A percentile compares a stretch with the other conserved stretches of the same genome.
These are phyloP conservation scores for Phytophthora syringae DNA, from an alignment of 352 stramenopile genomes.

Conservation along the genomic window DNA sequence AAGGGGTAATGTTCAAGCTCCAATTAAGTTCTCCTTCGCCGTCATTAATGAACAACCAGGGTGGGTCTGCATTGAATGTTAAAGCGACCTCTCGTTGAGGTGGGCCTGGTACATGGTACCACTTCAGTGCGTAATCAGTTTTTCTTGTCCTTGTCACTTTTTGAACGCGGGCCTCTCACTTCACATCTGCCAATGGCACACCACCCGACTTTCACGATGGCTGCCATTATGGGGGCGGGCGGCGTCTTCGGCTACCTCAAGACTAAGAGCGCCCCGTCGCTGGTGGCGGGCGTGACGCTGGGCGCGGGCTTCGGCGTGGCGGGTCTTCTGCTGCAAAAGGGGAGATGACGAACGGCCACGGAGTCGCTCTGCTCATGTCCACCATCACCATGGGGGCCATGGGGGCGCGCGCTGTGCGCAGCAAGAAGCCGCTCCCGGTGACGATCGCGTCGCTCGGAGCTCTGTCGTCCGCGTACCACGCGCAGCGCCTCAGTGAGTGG, in stretches of 20 bases:
- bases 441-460: conserved; percentile 77
- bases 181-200: conserved; percentile 58
- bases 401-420: conserved; percentile 80
- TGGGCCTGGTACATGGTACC: too few relatives aligned
- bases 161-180: too few relatives aligned
- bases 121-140: conserved; percentile 6
- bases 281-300: conserved; percentile 83
- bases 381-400: conserved; percentile 89
- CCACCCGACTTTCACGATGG: conserved; percentile 89
- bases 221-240: conserved; percentile 62
- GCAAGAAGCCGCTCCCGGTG: conserved; percentile 75
- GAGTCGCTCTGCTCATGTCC: conserved; percentile 78
- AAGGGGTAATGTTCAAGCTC: not conserved
- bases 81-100: too few relatives aligned
- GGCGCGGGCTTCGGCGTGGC: conserved; percentile 81
- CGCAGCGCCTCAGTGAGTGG: conserved; percentile 84
- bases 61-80: too few relatives aligned
- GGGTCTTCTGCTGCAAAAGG: conserved; percentile 81
- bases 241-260: conserved; percentile 84
- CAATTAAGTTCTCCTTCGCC: not conserved
- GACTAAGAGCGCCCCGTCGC: conserved; percentile 80
- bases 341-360: conserved; percentile 87
- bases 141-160: too few relatives aligned
- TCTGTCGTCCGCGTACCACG: conserved; percentile 84
- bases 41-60: not conserved